Conservation (phyloP, 2,329 filamentous ascomycete genomes). For the Xylariales sp. region DNA sequence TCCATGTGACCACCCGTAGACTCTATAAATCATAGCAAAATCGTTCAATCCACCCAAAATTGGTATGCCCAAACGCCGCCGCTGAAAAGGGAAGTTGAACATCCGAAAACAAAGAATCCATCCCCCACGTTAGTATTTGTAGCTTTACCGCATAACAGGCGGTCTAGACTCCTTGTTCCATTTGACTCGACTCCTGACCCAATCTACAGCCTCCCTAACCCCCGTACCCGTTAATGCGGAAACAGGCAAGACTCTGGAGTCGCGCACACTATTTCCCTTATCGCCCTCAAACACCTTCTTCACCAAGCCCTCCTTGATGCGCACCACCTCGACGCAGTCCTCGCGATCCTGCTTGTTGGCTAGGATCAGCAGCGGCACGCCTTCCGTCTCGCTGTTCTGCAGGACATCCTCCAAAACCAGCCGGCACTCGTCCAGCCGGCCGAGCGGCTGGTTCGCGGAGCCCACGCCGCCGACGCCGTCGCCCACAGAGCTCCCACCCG, state of each 20-base stretch:
- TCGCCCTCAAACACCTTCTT: conserved; percentile 95
- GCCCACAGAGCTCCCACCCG: conserved; percentile 30
- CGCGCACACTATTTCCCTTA: conserved; percentile 78
- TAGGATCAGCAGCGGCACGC: conserved; percentile 85
- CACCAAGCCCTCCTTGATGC: conserved; percentile 95
- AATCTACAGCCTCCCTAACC: conserved; percentile 94
- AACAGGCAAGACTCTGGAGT: conserved; percentile 86
- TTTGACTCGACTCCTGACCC: conserved; percentile 85
- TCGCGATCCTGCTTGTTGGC: conserved; percentile 98
- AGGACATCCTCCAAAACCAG: conserved; percentile 87
- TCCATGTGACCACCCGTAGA: not conserved
- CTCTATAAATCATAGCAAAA: too few species aligned
- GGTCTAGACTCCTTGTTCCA: conserved; percentile 95
- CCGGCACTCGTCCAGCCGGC: conserved; percentile 81
- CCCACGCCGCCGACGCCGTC: not conserved
- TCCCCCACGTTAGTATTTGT: not conserved
- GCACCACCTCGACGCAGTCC: conserved; percentile 94
- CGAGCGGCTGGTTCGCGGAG: conserved; percentile 31
- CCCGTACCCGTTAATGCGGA: conserved; percentile 86
- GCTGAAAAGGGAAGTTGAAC: conserved; percentile 4
- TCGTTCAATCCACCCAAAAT: too few species aligned
- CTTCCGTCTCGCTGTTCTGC: conserved; percentile 80
- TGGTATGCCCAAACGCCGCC: conserved; percentile 2
- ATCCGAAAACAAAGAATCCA: too few species aligned
- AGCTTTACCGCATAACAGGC: conserved; percentile 80